Conservation (phyloP, 2,329 filamentous ascomycete species). For the Amphichorda felina region DNA sequence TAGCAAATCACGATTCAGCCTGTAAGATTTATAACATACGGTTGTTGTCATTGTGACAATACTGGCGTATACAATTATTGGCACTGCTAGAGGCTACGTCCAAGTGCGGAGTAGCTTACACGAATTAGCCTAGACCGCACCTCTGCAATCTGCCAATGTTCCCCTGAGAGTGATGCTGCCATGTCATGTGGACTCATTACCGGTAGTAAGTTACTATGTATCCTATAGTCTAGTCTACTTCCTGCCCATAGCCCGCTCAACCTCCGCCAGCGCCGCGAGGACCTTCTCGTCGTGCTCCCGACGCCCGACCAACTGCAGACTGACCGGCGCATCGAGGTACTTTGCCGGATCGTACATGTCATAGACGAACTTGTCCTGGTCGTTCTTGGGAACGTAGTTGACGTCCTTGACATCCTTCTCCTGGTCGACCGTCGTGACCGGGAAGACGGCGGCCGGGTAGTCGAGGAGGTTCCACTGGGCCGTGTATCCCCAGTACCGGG, state of each 20-base stretch:
- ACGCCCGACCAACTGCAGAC: conserved; percentile 14
- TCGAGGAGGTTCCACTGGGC: conserved; percentile 59
- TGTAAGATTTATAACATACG: too few relatives aligned
- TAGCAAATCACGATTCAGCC: too few relatives aligned
- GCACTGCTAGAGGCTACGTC: too few relatives aligned
- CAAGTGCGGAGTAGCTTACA: too few relatives aligned
- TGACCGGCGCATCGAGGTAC: conserved; percentile 13
- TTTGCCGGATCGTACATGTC: conserved; percentile 15
- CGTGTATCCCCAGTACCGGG: conserved; percentile 51
- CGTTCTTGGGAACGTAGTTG: conserved; percentile 13
- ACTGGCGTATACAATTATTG: too few relatives aligned
- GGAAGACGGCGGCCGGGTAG: conserved; percentile 51
- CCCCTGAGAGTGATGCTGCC: too few relatives aligned
- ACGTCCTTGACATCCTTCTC: conserved; percentile 11
- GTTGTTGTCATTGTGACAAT: too few relatives aligned
- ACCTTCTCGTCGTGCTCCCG: conserved; percentile 16
- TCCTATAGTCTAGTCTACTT: background rate
- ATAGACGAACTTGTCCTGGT: conserved; percentile 14
- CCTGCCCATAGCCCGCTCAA: conserved; percentile 6
- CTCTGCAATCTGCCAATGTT: too few relatives aligned
- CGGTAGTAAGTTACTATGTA: too few relatives aligned
- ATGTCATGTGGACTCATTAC: too few relatives aligned
- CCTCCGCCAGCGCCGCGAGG: conserved; percentile 4
- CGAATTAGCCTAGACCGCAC: too few relatives aligned
- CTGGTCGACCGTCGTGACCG: conserved; percentile 26